Conservation (phyloP, 176 grass and related monocot species). For the Lolium rigidum region DNA sequence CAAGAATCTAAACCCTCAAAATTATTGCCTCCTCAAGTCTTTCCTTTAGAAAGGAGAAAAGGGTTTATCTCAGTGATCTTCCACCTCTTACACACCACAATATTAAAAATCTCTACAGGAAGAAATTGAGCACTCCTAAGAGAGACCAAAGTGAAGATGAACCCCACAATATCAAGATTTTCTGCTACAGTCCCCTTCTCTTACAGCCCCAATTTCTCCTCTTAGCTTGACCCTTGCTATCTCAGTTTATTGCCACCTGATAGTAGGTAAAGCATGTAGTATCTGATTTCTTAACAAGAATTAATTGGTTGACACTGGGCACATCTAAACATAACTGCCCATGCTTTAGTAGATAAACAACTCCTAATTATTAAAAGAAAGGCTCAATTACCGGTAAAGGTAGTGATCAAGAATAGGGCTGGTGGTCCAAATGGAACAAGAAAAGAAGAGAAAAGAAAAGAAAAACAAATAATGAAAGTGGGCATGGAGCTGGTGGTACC, state of each 20-base stretch:
- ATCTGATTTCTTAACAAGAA: conserved; percentile 14
- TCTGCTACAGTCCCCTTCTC: not conserved
- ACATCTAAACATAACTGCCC: conserved; percentile 23
- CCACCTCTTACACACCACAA: not conserved
- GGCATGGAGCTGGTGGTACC: conserved; percentile 58
- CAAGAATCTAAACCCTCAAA: not conserved
- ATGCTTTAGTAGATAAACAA: conserved; percentile 27
- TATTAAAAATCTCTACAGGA: not conserved
- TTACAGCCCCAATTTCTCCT: not conserved
- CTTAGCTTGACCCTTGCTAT: conserved; percentile 41
- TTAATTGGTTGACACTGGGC: conserved; percentile 11
- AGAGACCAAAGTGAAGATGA: conserved; percentile 8
- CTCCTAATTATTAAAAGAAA: conserved; percentile 13
- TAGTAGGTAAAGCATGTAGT: conserved; percentile 12
- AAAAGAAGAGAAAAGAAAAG: conserved; percentile 33
- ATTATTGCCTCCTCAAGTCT: not conserved
- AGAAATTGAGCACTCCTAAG: not conserved
- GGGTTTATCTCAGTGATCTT: not conserved
- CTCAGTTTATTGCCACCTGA: conserved; percentile 29
- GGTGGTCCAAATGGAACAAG: conserved; percentile 33
- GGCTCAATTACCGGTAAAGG: not conserved
- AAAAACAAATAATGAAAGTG: conserved; percentile 30
- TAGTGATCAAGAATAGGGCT: conserved; percentile 9
- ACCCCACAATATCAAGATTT: conserved; percentile 19
- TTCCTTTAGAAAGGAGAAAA: not conserved